These are phyloP conservation scores for Lactarius pseudohatsudake DNA, from an alignment of 768 basidiomycete genomes.

Conservation along the genomic window DNA sequence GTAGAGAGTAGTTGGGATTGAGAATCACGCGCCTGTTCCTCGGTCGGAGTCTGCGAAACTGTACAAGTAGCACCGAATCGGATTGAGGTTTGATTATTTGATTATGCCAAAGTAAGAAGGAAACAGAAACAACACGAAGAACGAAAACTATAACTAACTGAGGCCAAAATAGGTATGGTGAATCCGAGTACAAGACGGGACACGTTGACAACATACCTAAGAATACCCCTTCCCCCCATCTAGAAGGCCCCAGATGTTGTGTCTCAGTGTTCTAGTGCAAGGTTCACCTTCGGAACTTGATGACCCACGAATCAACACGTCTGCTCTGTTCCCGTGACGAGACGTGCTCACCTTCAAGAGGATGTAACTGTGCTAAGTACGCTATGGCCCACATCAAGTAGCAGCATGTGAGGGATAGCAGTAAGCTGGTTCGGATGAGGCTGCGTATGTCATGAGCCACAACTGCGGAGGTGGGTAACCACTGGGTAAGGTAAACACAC, in stretches of 20 bases:
- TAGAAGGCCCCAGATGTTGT: constrained; percentile 20
- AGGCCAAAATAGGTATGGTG: not conserved
- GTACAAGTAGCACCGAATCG: not conserved
- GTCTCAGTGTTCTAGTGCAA: constrained; percentile 24
- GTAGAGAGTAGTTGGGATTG: constrained; percentile 1
- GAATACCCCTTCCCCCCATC: not conserved
- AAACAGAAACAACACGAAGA: constrained; percentile 1
- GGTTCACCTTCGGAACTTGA: constrained; percentile 29
- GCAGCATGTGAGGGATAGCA: constrained; percentile 78
- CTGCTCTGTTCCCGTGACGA: not conserved
- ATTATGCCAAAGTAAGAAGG: not conserved
- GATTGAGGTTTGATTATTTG: not conserved
- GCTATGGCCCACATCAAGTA: constrained; percentile 98
- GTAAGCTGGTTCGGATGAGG: constrained; percentile 74
- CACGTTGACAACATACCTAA: constrained; percentile 4
- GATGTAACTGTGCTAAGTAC: constrained; percentile 93
- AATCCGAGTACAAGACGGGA: not conserved
- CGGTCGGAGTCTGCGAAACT: not conserved
- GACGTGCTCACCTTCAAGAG: constrained; percentile 68
- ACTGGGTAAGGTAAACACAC: constrained; percentile 46
- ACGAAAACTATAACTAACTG: not conserved
- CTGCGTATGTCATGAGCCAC: constrained; percentile 41
- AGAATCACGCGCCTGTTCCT: not conserved
- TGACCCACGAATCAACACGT: constrained; percentile 1
- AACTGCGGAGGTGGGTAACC: constrained; percentile 2